Evolutionary conservation across 495 filamentous ascomycete genomes (phyloP).

Genomic region (Zalerion maritima): DNA sequence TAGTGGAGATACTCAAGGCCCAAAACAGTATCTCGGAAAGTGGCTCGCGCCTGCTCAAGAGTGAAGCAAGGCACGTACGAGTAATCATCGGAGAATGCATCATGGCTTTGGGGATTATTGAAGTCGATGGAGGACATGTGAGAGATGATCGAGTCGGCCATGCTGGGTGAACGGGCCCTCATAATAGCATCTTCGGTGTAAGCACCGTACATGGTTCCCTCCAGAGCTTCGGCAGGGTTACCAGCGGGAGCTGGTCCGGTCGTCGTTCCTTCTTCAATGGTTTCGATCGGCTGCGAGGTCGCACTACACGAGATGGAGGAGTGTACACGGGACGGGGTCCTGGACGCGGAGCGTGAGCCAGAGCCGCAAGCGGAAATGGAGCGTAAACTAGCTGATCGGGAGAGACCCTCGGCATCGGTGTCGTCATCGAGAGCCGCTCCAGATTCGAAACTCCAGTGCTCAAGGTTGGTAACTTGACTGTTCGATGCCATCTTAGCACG

Average conservation of each 20-base stretch:
- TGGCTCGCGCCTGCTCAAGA: slow-evolving; percentile 64
- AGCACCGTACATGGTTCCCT: slow-evolving; percentile 62
- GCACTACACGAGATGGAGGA: slow-evolving; percentile 19
- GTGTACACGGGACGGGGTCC: slow-evolving; percentile 27
- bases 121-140: slow-evolving; percentile 43
- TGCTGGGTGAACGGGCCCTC: slow-evolving; percentile 43
- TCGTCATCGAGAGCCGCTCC: slow-evolving; percentile 51
- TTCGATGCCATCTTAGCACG: slow-evolving; percentile 27
- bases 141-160: slow-evolving; percentile 46
- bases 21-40: slow-evolving; percentile 85
- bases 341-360: slow-evolving; percentile 27
- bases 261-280: slow-evolving; percentile 21
- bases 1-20: slow-evolving; percentile 94
- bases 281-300: slow-evolving; percentile 10
- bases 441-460: slow-evolving; percentile 71
- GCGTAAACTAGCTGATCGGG: slow-evolving; percentile 7
- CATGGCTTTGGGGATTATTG: slow-evolving; percentile 28
- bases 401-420: slow-evolving; percentile 19
- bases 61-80: slow-evolving; percentile 86
- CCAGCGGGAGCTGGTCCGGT: slow-evolving; percentile 30
- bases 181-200: slow-evolving; percentile 42
- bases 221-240: slow-evolving; percentile 41
- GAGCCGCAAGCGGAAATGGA: slow-evolving; percentile 15
- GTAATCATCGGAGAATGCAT: slow-evolving; percentile 64
- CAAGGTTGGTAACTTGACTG: slow-evolving; percentile 27